phyloP scores from a whole-genome alignment of 2,329 filamentous ascomycete genomes.

The Microdochium nivale region DNA sequence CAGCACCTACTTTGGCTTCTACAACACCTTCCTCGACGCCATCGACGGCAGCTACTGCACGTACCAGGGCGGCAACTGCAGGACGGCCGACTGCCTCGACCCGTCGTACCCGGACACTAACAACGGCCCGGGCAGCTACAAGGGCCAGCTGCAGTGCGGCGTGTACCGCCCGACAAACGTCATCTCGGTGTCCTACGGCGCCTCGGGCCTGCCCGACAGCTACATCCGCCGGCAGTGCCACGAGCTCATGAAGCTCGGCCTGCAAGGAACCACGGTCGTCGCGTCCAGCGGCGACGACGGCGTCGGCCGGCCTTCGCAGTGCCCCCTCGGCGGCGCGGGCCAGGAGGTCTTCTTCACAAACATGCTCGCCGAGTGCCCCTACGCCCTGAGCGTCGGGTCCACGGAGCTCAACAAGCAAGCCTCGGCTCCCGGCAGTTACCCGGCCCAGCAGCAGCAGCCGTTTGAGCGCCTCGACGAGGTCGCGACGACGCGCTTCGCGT shows the following conservation, averaged over 20 bases:
- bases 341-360: conserved; percentile 36
- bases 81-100: conserved; percentile 28
- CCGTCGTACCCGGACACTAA: conserved; percentile 37
- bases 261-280: conserved; percentile 38
- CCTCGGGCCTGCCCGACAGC: conserved; percentile 41
- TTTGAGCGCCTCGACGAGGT: conserved; percentile 8
- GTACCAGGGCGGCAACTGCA: conserved; percentile 34
- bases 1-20: conserved; percentile 1
- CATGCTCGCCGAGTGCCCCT: conserved; percentile 43
- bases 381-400: conserved; percentile 36
- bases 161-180: conserved; percentile 42
- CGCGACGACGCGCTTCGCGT: conserved; percentile 12
- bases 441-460: too few species aligned
- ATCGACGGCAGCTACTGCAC: conserved; percentile 42
- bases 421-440: conserved; percentile 5
- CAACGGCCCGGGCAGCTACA: conserved; percentile 33
- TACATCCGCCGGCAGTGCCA: conserved; percentile 45
- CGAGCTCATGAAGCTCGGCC: conserved; percentile 43
- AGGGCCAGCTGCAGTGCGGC: conserved; percentile 28
- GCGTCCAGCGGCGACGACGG: conserved; percentile 40
- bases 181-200: conserved; percentile 47
- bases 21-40: conserved; percentile 37
- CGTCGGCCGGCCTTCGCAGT: conserved; percentile 24
- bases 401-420: conserved; percentile 12
- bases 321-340: conserved; percentile 26